phyloP scores from a whole-genome alignment of 2,329 filamentous ascomycete genomes.

The Botryotinia convoluta region DNA sequence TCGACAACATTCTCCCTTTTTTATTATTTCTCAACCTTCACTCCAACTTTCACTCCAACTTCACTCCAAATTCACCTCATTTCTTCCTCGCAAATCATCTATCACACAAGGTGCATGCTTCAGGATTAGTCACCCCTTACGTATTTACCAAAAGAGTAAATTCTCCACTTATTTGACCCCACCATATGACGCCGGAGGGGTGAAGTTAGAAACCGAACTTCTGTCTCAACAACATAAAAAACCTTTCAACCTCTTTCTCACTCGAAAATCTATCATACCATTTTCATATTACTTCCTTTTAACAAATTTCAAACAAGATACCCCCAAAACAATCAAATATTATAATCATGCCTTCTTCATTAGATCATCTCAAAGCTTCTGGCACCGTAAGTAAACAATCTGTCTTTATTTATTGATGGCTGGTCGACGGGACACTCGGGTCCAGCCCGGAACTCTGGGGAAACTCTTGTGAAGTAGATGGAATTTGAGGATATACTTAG shows the following conservation, averaged over 20 bases:
- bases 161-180: slow-evolving; percentile 9
- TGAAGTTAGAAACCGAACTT: slow-evolving; percentile 1
- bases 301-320: slow-evolving; percentile 22
- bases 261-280: background rate
- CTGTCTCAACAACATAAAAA: slow-evolving; percentile 14
- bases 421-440: slow-evolving; percentile 7
- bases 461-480: background rate
- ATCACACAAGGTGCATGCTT: background rate
- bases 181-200: slow-evolving; percentile 17
- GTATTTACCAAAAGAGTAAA: background rate
- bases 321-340: slow-evolving; percentile 20
- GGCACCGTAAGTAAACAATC: slow-evolving; percentile 75
- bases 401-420: slow-evolving; percentile 20
- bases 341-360: slow-evolving; percentile 72
- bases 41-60: background rate
- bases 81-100: background rate
- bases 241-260: slow-evolving; percentile 15
- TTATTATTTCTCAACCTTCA: background rate
- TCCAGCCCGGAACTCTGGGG: background rate
- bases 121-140: background rate
- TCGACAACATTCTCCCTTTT: background rate
- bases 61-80: background rate
- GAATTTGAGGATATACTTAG: slow-evolving; percentile 6
- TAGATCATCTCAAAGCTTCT: slow-evolving; percentile 94
- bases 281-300: slow-evolving; percentile 3